Conservation (phyloP, 2,329 filamentous ascomycete species). For the Neopestalotiopsis sp. region DNA sequence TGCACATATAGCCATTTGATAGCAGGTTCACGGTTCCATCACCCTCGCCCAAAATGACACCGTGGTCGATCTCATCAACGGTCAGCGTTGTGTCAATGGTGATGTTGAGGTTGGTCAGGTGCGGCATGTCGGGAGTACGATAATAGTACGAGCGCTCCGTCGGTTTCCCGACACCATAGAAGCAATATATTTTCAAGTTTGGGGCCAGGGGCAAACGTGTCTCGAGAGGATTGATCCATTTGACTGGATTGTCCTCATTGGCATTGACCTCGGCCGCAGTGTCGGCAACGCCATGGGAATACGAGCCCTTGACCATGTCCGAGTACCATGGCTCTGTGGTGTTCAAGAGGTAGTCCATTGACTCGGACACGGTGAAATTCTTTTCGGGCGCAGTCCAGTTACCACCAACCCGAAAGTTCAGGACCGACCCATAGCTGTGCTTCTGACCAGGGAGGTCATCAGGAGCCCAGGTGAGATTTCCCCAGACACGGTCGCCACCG, state of each 20-base stretch:
- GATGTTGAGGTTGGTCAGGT: conserved; percentile 72
- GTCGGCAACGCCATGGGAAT: conserved; percentile 88
- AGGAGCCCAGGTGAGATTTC: conserved; percentile 83
- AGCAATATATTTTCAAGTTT: conserved; percentile 93
- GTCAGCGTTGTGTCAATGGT: conserved; percentile 73
- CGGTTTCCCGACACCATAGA: conserved; percentile 93
- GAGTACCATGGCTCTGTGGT: conserved; percentile 87
- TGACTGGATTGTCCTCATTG: conserved; percentile 77
- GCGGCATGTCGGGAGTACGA: conserved; percentile 68
- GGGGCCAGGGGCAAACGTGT: conserved; percentile 86
- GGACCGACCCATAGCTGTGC: conserved; percentile 77
- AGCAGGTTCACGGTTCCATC: conserved; percentile 96
- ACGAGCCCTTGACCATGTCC: conserved; percentile 73
- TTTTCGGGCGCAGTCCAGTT: conserved; percentile 68
- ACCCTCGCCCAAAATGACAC: conserved; percentile 94
- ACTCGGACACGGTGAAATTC: conserved; percentile 83
- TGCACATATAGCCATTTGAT: conserved; percentile 95
- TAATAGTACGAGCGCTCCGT: conserved; percentile 96
- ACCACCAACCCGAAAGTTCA: conserved; percentile 78
- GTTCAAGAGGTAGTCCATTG: conserved; percentile 78
- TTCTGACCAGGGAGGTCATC: conserved; percentile 81
- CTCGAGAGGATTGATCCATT: conserved; percentile 96
- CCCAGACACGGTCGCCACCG: conserved; percentile 94
- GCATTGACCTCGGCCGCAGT: conserved; percentile 80
- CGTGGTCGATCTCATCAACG: conserved; percentile 73